A percentile compares a stretch with the other conserved stretches of the same genome.
Evolutionary conservation across 495 filamentous ascomycete genomes (phyloP).

Genomic region (Tricharina praecox): DNA sequence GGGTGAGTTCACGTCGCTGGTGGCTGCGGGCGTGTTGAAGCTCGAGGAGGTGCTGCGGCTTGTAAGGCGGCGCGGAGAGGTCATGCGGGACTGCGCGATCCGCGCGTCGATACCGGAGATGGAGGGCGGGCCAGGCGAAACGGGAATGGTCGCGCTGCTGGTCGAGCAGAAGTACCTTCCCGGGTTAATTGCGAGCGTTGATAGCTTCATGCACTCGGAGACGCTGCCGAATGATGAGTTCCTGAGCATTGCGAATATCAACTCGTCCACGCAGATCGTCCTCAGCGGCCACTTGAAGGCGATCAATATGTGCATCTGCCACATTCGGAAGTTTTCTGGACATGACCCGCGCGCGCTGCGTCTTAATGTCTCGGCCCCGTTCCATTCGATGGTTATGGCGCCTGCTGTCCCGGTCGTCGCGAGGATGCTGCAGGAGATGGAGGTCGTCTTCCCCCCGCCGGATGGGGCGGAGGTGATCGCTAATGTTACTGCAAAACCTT

Average conservation of each 20-base stretch:
- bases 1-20: conserved; percentile 87
- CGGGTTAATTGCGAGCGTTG: conserved; percentile 49
- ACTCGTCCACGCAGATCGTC: conserved; percentile 91
- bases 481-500: conserved; percentile 71
- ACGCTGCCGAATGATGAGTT: conserved; percentile 55
- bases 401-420: conserved; percentile 61
- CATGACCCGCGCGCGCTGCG: conserved; percentile 81
- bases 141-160: conserved; percentile 87
- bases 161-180: conserved; percentile 61
- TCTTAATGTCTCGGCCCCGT: conserved; percentile 78
- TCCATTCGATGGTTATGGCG: conserved; percentile 84
- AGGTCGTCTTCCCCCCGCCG: conserved; percentile 19
- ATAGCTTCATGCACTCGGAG: conserved; percentile 58
- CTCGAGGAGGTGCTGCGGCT: conserved; percentile 64
- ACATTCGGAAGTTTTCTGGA: conserved; percentile 79
- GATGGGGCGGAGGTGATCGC: conserved; percentile 43
- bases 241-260: conserved; percentile 86
- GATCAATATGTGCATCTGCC: conserved; percentile 71
- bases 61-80: conserved; percentile 62
- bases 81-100: conserved; percentile 62
- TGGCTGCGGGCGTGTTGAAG: conserved; percentile 57
- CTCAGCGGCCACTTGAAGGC: conserved; percentile 71
- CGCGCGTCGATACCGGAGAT: conserved; percentile 30
- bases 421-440: conserved; percentile 38
- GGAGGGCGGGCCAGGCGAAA: conserved; percentile 46